Evolutionary conservation across 257 asterid genomes (phyloP).

Genomic region (Paraleonurus japonicus): DNA sequence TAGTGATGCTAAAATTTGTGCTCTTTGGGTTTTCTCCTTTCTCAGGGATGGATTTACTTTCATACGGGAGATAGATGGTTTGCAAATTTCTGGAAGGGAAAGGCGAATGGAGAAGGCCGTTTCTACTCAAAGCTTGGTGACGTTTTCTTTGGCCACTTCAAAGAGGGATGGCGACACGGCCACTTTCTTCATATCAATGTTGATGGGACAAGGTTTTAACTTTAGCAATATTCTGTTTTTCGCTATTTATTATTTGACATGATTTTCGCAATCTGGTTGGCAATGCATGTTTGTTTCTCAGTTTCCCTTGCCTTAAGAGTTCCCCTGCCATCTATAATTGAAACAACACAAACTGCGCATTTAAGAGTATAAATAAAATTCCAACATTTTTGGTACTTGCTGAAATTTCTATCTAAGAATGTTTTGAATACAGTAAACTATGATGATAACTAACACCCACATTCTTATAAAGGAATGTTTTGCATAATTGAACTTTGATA

Average conservation of each 20-base stretch:
- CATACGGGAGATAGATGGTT: constrained; percentile 96
- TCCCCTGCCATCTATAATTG: not conserved
- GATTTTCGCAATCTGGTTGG: constrained; percentile 14
- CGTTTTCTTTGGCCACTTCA: constrained; percentile 88
- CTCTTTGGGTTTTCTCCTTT: constrained; percentile 17
- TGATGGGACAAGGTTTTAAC: constrained; percentile 79
- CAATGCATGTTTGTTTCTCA: not conserved
- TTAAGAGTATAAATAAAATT: too few relatives aligned
- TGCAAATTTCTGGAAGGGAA: constrained; percentile 91
- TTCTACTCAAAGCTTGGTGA: constrained; percentile 84
- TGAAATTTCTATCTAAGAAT: too few relatives aligned
- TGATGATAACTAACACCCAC: not conserved
- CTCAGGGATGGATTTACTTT: constrained; percentile 94
- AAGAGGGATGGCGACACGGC: constrained; percentile 98
- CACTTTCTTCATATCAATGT: constrained; percentile 71
- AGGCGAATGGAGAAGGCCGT: constrained; percentile 94
- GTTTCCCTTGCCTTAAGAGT: constrained; percentile 3
- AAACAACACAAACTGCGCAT: too few relatives aligned
- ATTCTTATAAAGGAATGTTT: not conserved
- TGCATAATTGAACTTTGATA: not conserved
- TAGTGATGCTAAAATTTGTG: constrained; percentile 14
- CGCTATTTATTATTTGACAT: not conserved
- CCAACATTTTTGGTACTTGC: not conserved
- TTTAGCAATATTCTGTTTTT: not conserved
- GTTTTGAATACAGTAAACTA: too few relatives aligned